These are phyloP conservation scores for Colletotrichum gigasporum DNA, from an alignment of 2,329 filamentous ascomycete species.

Conservation along the genomic window DNA sequence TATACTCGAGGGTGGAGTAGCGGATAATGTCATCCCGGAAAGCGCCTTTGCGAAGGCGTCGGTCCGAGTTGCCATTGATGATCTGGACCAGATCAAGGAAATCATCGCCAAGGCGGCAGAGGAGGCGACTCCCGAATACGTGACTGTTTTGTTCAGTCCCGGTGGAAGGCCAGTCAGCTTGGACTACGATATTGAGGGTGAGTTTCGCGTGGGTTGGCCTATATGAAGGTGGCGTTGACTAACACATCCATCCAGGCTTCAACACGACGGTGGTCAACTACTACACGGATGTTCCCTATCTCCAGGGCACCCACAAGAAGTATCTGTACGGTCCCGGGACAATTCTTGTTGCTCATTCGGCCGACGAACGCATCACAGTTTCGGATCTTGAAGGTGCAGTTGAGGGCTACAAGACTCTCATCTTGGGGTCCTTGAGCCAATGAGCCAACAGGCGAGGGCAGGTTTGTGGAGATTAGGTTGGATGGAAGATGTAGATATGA, in stretches of 20 bases:
- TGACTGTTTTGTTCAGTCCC: slow-evolving; percentile 68
- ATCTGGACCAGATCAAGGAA: slow-evolving; percentile 63
- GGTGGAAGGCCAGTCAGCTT: slow-evolving; percentile 83
- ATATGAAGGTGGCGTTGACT: slow-evolving; percentile 33
- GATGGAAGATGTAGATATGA: too few relatives aligned
- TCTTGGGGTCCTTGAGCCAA: slow-evolving; percentile 59
- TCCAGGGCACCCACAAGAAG: slow-evolving; percentile 72
- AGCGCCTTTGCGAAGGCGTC: slow-evolving; percentile 73
- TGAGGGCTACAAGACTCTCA: slow-evolving; percentile 78
- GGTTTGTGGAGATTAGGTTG: too few relatives aligned
- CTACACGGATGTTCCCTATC: slow-evolving; percentile 87
- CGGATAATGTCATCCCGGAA: slow-evolving; percentile 87
- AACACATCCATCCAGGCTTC: slow-evolving; percentile 65
- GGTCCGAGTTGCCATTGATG: slow-evolving; percentile 80
- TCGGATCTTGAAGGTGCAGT: slow-evolving; percentile 81
- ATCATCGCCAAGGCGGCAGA: slow-evolving; percentile 65
- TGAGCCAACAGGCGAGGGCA: too few relatives aligned
- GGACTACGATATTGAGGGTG: slow-evolving; percentile 82
- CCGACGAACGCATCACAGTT: slow-evolving; percentile 81
- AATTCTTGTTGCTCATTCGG: slow-evolving; percentile 89
- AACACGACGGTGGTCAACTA: slow-evolving; percentile 87
- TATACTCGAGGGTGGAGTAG: slow-evolving; percentile 80
- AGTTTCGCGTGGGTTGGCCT: slow-evolving; percentile 31
- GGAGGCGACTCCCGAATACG: slow-evolving; percentile 64
- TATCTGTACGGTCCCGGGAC: slow-evolving; percentile 76